A percentile compares a stretch with the other conserved stretches of the same genome.
Conservation (phyloP, 228 moss, liverwort and hornwort genomes). For the Sphagnum magellanicum region DNA sequence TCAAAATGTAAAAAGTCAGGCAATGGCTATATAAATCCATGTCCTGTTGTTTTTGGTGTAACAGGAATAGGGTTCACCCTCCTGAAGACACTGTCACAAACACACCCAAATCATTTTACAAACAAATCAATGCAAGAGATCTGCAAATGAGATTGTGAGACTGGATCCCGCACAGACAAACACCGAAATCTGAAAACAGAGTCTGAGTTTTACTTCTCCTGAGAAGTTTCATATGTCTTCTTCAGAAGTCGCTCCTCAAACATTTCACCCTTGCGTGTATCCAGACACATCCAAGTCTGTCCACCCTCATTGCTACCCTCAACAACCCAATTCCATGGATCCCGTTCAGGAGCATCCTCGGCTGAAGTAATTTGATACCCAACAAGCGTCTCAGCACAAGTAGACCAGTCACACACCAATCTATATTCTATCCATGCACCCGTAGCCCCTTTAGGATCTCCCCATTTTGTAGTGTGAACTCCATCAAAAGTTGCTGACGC, state of each 20-base stretch:
- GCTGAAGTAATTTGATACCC: slow-evolving; percentile 58
- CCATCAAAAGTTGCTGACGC: slow-evolving; percentile 63
- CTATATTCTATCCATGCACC: slow-evolving; percentile 60
- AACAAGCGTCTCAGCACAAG: slow-evolving; percentile 11
- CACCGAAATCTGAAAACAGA: slow-evolving; percentile 32
- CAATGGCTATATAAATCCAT: no score
- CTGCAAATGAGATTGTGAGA: slow-evolving; percentile 27
- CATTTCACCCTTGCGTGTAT: slow-evolving; percentile 30
- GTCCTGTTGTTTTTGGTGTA: no score
- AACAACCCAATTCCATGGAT: slow-evolving; percentile 47
- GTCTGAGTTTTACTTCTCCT: slow-evolving; percentile 21
- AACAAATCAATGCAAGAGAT: slow-evolving; percentile 20
- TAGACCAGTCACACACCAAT: slow-evolving; percentile 9
- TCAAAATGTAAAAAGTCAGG: no score
- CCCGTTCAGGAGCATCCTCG: slow-evolving; percentile 42
- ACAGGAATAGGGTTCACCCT: no score
- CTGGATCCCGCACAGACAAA: slow-evolving; percentile 10
- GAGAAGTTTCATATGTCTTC: slow-evolving; percentile 28
- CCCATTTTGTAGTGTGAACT: slow-evolving; percentile 49
- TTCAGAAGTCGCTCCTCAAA: slow-evolving; percentile 31
- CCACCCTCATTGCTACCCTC: slow-evolving; percentile 40
- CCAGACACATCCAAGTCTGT: slow-evolving; percentile 32
- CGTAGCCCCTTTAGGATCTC: slow-evolving; percentile 34
- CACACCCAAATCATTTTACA: no score
- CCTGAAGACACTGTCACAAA: no score